These are phyloP conservation scores for Crithidia fasciculata DNA, from an alignment of 208 protist species.

Conservation along the genomic window DNA sequence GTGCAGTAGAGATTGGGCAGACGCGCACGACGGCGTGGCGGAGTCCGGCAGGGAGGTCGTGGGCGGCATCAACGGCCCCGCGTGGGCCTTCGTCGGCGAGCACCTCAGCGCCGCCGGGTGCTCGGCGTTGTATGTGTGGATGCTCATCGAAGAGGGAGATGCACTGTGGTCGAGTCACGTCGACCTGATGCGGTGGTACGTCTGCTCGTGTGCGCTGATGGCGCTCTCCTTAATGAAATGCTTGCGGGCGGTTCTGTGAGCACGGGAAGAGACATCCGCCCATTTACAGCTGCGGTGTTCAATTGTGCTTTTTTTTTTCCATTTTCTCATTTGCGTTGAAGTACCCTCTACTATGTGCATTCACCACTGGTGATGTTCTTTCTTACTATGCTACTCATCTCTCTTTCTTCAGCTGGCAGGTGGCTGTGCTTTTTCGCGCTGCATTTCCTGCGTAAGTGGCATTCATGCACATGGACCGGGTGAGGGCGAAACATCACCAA, in stretches of 20 bases:
- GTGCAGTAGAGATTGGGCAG: not conserved
- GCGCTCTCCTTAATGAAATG: slow-evolving; percentile 29
- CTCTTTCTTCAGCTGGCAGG: too few relatives aligned
- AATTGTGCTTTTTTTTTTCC: not conserved
- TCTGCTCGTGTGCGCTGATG: slow-evolving; percentile 38
- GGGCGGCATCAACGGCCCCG: not conserved
- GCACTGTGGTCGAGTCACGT: slow-evolving; percentile 52
- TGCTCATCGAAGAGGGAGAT: slow-evolving; percentile 59
- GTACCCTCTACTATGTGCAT: not conserved
- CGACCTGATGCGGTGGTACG: slow-evolving; percentile 65
- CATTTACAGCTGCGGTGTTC: not conserved
- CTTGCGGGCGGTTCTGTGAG: slow-evolving; percentile 9
- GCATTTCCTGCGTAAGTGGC: too few relatives aligned
- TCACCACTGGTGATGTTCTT: too few relatives aligned
- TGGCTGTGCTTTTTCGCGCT: too few relatives aligned
- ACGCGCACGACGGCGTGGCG: not conserved
- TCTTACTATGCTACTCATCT: too few relatives aligned
- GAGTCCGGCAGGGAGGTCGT: not conserved
- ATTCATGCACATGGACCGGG: too few relatives aligned
- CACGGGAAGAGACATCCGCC: too few relatives aligned
- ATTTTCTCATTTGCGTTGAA: not conserved
- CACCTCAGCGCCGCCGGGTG: slow-evolving; percentile 47
- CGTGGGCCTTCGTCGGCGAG: slow-evolving; percentile 29
- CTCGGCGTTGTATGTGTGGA: slow-evolving; percentile 47
- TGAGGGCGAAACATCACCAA: too few relatives aligned